Conservation (phyloP, 768 basidiomycete genomes). For the Mycena galericulata region DNA sequence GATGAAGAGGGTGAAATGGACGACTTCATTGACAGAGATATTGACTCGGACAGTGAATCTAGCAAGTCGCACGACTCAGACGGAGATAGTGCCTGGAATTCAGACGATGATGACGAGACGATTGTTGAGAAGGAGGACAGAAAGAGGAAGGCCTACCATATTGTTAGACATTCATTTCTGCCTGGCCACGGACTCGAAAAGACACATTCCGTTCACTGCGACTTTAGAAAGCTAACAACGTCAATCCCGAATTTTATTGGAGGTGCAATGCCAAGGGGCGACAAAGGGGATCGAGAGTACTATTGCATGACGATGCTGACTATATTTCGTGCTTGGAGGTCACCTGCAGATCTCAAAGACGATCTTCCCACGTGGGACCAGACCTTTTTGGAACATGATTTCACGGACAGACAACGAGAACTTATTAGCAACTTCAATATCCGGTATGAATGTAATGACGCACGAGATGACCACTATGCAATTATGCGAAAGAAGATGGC, state of each 20-base stretch:
- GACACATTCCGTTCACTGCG: neutral
- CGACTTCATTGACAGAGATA: neutral
- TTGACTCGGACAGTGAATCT: neutral
- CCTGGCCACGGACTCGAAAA: neutral
- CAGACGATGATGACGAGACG: neutral
- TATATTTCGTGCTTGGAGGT: slow-evolving; percentile 11
- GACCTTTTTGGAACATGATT: slow-evolving; percentile 20
- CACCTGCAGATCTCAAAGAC: slow-evolving; percentile 35
- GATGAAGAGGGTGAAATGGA: neutral
- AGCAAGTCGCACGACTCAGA: neutral
- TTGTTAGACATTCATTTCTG: neutral
- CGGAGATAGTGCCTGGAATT: neutral
- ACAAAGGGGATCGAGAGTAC: slow-evolving; percentile 45
- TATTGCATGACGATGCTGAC: slow-evolving; percentile 43
- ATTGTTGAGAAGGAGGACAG: neutral
- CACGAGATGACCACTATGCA: neutral
- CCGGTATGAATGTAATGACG: too few species aligned
- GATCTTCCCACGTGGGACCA: slow-evolving; percentile 31
- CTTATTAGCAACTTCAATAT: neutral
- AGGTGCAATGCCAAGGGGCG: slow-evolving; percentile 37
- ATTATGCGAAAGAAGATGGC: neutral
- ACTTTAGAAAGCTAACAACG: neutral
- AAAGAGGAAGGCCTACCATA: neutral
- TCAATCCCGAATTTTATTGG: slow-evolving; percentile 44
- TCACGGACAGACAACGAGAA: neutral